Conservation (phyloP, 768 basidiomycete genomes). For the Phlegmacium glaucopus region DNA sequence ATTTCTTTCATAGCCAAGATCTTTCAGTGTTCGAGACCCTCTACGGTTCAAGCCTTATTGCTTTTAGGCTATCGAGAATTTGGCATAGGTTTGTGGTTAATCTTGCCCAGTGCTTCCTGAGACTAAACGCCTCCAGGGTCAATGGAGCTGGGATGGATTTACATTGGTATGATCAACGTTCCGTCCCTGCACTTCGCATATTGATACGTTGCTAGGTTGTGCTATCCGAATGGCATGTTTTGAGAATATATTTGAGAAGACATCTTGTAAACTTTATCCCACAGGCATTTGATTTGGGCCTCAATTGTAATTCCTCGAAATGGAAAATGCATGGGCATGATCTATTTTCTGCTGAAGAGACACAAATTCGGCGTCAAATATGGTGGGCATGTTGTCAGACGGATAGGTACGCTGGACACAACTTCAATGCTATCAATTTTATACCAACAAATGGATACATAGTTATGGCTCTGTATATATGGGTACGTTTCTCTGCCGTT, state of each 20-base stretch:
- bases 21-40: conserved; percentile 64
- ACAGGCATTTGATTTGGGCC: conserved; percentile 76
- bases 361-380: conserved; percentile 68
- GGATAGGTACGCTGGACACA: conserved; percentile 49
- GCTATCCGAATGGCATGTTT: conserved; percentile 19
- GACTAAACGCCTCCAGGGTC: conserved; percentile 25
- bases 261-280: conserved; percentile 4
- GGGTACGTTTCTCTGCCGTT: conserved; percentile 36
- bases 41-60: conserved; percentile 78
- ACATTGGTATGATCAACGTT: conserved; percentile 48
- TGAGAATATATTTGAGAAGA: neutral
- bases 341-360: conserved; percentile 64
- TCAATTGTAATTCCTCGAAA: conserved; percentile 73
- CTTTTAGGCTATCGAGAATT: conserved; percentile 82
- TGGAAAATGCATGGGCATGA: conserved; percentile 65
- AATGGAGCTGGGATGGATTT: conserved; percentile 87
- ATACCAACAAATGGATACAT: neutral
- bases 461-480: conserved; percentile 73
- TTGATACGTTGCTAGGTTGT: neutral
- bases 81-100: conserved; percentile 46
- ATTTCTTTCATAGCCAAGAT: conserved; percentile 43
- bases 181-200: conserved; percentile 19
- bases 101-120: neutral
- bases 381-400: conserved; percentile 77
- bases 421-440: neutral